Conservation (phyloP, 768 basidiomycete genomes). For the Pulveroboletus frians region DNA sequence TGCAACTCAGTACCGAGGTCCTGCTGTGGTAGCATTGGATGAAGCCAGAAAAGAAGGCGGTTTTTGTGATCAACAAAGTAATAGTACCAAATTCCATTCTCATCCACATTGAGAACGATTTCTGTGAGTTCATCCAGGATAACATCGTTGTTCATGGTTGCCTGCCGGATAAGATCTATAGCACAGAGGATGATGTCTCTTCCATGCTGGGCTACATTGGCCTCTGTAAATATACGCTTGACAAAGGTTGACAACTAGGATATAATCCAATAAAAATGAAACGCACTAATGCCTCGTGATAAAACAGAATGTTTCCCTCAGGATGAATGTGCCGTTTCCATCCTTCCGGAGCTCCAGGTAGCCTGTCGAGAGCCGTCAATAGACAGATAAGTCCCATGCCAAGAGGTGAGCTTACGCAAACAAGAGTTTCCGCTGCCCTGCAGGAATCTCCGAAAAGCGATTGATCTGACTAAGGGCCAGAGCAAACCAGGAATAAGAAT, state of each 20-base stretch:
- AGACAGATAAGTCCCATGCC: too few species aligned
- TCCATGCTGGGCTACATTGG: background rate
- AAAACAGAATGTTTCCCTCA: conserved; percentile 11
- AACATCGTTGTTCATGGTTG: background rate
- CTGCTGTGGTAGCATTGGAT: background rate
- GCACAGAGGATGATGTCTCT: conserved; percentile 1
- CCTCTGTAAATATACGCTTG: conserved; percentile 16
- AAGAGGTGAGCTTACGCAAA: too few species aligned
- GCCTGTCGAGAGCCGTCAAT: background rate
- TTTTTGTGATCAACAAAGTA: conserved; percentile 15
- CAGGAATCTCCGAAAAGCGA: too few species aligned
- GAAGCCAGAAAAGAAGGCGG: conserved; percentile 17
- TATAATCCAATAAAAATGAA: background rate
- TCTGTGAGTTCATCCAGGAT: conserved; percentile 8
- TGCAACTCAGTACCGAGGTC: background rate
- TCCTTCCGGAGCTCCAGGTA: background rate
- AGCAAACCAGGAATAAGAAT: too few species aligned
- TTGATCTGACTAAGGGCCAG: too few species aligned
- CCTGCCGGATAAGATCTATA: conserved; percentile 4
- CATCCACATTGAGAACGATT: conserved; percentile 10
- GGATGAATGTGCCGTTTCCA: conserved; percentile 14
- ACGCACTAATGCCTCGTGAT: conserved; percentile 11
- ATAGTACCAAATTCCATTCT: background rate
- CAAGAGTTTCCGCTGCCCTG: too few species aligned
- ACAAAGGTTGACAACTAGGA: background rate